phyloP scores from a whole-genome alignment of 306 rosid genomes.

The Datisca glomerata region DNA sequence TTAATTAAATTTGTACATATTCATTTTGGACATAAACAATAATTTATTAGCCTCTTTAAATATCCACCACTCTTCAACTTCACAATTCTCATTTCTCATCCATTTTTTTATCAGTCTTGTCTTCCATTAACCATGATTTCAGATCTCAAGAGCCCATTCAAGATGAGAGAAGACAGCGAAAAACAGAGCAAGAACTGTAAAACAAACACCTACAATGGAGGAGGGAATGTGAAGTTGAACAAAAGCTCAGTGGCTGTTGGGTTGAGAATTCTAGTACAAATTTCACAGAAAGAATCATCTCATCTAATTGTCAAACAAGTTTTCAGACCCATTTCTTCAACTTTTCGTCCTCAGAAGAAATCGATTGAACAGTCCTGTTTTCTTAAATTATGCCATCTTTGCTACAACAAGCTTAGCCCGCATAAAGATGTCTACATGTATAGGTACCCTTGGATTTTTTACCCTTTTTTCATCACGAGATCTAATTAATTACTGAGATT shows the following conservation, averaged over 20 bases:
- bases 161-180: too few relatives aligned
- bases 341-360: neutral
- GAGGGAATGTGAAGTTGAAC: neutral
- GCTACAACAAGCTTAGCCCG: conserved; percentile 29
- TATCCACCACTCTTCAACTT: too few relatives aligned
- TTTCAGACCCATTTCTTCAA: neutral
- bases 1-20: too few relatives aligned
- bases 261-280: conserved; percentile 24
- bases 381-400: conserved; percentile 30
- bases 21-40: too few relatives aligned
- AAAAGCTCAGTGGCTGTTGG: conserved; percentile 17
- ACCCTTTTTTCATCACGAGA: neutral
- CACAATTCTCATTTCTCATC: too few relatives aligned
- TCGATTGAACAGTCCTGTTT: conserved; percentile 12
- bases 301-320: conserved; percentile 26
- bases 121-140: too few relatives aligned
- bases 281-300: conserved; percentile 4
- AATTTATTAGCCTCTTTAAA: too few relatives aligned
- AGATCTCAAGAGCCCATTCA: too few relatives aligned
- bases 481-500: neutral
- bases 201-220: too few relatives aligned
- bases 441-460: conserved; percentile 20
- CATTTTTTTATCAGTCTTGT: too few relatives aligned
- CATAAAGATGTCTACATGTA: conserved; percentile 46
- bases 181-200: too few relatives aligned